Conservation (phyloP, 2,329 filamentous ascomycete species). For the Aureobasidium zeae region DNA sequence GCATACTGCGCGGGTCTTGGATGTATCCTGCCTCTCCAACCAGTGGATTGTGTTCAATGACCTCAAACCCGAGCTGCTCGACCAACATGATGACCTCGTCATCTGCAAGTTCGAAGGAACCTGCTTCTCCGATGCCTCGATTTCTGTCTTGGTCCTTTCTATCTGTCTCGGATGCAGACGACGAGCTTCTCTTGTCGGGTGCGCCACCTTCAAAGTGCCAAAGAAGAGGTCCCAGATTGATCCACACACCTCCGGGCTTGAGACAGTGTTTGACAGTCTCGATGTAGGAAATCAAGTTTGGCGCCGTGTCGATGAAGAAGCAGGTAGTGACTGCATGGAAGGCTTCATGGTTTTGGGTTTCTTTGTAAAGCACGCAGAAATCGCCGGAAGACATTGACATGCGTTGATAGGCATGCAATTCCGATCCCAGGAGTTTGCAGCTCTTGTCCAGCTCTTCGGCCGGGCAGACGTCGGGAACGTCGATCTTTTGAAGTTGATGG, state of each 20-base stretch:
- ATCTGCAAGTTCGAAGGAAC: constrained; percentile 79
- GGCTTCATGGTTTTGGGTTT: constrained; percentile 47
- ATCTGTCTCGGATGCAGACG: constrained; percentile 25
- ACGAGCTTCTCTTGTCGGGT: constrained; percentile 25
- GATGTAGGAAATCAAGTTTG: constrained; percentile 83
- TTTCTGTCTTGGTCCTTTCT: constrained; percentile 35
- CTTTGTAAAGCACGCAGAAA: constrained; percentile 76
- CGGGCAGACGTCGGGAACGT: constrained; percentile 64
- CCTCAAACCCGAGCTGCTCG: constrained; percentile 62
- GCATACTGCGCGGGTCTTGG: constrained; percentile 73
- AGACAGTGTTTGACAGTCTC: constrained; percentile 74
- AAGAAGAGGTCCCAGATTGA: constrained; percentile 82
- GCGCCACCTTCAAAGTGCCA: constrained; percentile 89
- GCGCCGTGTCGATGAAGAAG: constrained; percentile 96
- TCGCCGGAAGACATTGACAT: constrained; percentile 95
- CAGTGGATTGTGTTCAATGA: constrained; percentile 43
- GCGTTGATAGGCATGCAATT: constrained; percentile 43
- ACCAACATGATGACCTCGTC: constrained; percentile 78
- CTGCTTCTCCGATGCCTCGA: constrained; percentile 72
- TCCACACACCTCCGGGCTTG: constrained; percentile 65
- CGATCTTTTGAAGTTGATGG: constrained; percentile 65
- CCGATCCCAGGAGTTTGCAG: constrained; percentile 18
- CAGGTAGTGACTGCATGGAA: constrained; percentile 83
- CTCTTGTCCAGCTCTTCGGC: constrained; percentile 28
- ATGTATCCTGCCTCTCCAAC: constrained; percentile 66